phyloP scores from a whole-genome alignment of 1,284 basidiomycete species.

The Porogramme epimiltina region DNA sequence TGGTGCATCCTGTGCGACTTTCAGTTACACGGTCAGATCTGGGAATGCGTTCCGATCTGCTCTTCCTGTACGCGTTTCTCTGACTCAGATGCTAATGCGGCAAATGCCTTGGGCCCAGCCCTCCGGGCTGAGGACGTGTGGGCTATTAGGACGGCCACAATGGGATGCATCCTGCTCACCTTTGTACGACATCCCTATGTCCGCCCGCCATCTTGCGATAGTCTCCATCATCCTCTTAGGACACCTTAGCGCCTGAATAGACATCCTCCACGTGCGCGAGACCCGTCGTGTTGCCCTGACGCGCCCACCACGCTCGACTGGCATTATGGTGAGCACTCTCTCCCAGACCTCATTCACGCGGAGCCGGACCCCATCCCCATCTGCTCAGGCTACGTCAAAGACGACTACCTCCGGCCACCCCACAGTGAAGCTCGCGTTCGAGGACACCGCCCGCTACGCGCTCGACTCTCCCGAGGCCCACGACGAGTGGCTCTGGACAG shows the following conservation, averaged over 20 bases:
- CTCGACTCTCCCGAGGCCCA: conserved; percentile 13
- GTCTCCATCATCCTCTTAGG: conserved; percentile 7
- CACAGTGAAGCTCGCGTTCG: conserved; percentile 15
- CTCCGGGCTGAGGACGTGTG: too few species aligned
- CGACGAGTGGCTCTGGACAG: conserved; percentile 25
- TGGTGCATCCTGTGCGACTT: too few species aligned
- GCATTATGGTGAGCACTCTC: conserved; percentile 14
- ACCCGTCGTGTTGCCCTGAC: conserved; percentile 7
- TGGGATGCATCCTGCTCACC: neutral
- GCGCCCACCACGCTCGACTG: conserved; percentile 12
- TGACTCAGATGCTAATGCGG: too few species aligned
- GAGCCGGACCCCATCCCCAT: neutral
- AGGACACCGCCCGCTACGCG: conserved; percentile 22
- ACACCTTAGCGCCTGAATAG: conserved; percentile 13
- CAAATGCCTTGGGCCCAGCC: too few species aligned
- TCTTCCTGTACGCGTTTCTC: too few species aligned
- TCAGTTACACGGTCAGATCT: too few species aligned
- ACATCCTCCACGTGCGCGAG: conserved; percentile 15
- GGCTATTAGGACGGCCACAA: too few species aligned
- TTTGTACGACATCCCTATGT: conserved; percentile 4
- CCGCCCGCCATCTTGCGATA: conserved; percentile 6
- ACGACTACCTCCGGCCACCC: conserved; percentile 19
- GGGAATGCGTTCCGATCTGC: too few species aligned
- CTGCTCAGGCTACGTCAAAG: conserved; percentile 16
- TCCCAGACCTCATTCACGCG: neutral